Percentiles rank a stretch among this genome's conserved stretches.
Conservation (phyloP, 306 rosid genomes). For the Cucurbita maxima region DNA sequence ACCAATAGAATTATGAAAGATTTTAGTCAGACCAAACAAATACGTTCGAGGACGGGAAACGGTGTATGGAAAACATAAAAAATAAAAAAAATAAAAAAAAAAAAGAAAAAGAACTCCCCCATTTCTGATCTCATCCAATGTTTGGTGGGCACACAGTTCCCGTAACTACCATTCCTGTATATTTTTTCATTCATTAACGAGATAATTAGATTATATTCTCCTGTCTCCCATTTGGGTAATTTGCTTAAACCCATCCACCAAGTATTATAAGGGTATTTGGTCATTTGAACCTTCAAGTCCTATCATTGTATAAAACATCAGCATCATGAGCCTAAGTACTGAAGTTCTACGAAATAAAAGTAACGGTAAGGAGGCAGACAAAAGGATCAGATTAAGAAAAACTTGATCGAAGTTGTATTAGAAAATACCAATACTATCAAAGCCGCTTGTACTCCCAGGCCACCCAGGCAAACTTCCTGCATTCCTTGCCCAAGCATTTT, state of each 20-base stretch:
- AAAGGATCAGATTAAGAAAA: background rate
- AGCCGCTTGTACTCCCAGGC: constrained; percentile 11
- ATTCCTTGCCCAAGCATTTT: constrained; percentile 59
- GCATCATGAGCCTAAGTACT: background rate
- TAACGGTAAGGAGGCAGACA: background rate
- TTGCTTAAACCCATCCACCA: no score
- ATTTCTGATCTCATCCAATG: no score
- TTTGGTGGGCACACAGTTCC: no score
- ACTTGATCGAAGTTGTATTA: background rate
- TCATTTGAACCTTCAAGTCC: background rate
- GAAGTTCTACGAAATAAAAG: background rate
- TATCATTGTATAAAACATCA: background rate
- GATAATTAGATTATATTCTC: no score
- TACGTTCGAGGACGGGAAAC: background rate
- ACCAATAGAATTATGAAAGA: background rate
- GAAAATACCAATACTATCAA: background rate
- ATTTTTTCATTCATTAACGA: no score
- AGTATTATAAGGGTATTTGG: no score
- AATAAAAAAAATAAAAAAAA: no score
- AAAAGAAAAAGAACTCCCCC: no score
- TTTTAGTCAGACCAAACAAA: background rate
- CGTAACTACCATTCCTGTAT: no score
- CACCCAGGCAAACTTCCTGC: constrained; percentile 58
- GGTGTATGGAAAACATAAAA: background rate
- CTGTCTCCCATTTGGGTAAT: no score